A percentile compares a stretch with the other conserved stretches of the same genome.
Evolutionary conservation across 371 early-diverging fungal genomes (phyloP).

Genomic region (Conidiobolus incongruus): DNA sequence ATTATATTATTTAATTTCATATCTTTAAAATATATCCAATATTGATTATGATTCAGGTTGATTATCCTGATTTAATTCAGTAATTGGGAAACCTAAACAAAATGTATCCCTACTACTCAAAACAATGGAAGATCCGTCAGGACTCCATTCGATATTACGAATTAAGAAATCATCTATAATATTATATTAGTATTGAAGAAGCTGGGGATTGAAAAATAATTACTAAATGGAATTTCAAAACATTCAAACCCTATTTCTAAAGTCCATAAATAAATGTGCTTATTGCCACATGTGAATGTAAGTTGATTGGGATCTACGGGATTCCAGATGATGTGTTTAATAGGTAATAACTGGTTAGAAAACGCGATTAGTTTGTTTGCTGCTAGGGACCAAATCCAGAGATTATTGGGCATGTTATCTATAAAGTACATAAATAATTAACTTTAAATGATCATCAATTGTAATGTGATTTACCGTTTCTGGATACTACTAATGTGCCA

Average conservation of each 20-base stretch:
- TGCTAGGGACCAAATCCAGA: constrained; percentile 25
- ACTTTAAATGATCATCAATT: constrained; percentile 1
- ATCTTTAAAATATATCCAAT: too few species aligned
- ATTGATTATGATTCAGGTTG: too few species aligned
- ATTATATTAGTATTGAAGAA: too few species aligned
- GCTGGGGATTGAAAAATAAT: background rate
- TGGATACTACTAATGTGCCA: constrained; percentile 14
- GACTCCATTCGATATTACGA: too few species aligned
- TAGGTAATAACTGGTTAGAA: constrained; percentile 15
- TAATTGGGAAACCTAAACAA: too few species aligned
- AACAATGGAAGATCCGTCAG: too few species aligned
- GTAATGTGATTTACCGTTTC: constrained; percentile 5
- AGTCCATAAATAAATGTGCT: constrained; percentile 19
- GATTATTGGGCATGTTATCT: constrained; percentile 23
- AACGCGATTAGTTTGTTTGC: constrained; percentile 13
- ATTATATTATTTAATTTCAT: too few species aligned
- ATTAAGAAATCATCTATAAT: too few species aligned
- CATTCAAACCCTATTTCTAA: background rate
- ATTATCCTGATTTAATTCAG: too few species aligned
- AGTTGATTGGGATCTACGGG: constrained; percentile 14
- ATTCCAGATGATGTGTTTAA: constrained; percentile 19
- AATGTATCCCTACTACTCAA: too few species aligned
- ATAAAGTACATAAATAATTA: background rate
- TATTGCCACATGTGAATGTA: constrained; percentile 17
- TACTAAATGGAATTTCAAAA: too few species aligned